Base-by-base conservation (phyloP, 1,284 basidiomycete genomes). In the Ganoderma boninense region DNA sequence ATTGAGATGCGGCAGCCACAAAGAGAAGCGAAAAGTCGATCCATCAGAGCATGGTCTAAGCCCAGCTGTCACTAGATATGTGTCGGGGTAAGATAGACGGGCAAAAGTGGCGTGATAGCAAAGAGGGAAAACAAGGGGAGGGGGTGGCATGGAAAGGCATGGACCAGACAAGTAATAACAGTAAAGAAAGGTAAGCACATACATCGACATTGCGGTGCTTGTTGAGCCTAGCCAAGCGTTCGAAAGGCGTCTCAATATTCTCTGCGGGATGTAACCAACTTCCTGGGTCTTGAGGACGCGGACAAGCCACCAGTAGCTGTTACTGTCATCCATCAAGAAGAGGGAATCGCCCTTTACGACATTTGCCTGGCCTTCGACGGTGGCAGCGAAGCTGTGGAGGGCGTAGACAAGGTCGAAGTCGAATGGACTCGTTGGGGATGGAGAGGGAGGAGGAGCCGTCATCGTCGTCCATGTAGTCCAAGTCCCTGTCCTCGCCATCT, bases 251-350 rank as follows among this genome's bases (percentile, higher is more conserved):
- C 82, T 99, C 98, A 77, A 99, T 98, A 81, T 99, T 99, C 84
- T 99, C 97, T 0, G 97, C 97, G 20, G 97, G 66, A 99, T 99
- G 82, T 99, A 99, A 1, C 97, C 97, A n/a, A 99, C 96, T 78
- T 98, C 97, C 82, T 99, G 96, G 2, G 95, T 98, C 86, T 97
- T 99, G 77, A 98, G 89, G 5, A 98, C 97, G 66, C 96, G 90
- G 20, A 98, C 96, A 64, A 98, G 92, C 97, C 97, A 98, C 97
- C 97, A 98, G 83, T 98, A 98, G 81, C 94, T 96, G 82, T 98
- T 98, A 71, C 92, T 95, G 80, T 98, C 97, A 83, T 98, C 97
- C 87, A 98, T 95, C 57, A 98, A 85, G 77, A 96, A 92, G 46
- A 98, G 87, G 72, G 94, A 95, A 85, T 98, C 97, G 49, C 97